Evolutionary conservation across 495 filamentous ascomycete genomes (phyloP), one percentile per base, ranked within the genome.

Genomic region (Stereocaulon alpinum): DNA sequence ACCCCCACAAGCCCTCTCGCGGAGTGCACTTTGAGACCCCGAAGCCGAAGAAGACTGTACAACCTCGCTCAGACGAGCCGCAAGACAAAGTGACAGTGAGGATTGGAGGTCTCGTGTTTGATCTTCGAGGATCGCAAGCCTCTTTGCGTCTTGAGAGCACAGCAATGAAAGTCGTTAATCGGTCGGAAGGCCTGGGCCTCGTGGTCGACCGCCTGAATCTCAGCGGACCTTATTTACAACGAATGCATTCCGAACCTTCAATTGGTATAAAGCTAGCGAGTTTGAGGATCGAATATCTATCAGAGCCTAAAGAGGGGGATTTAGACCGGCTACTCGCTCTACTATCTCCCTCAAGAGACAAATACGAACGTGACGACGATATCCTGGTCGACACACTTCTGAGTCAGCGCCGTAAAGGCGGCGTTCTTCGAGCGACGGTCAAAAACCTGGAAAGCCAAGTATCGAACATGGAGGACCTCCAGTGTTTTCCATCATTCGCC

Each of bases 301-400:
- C 77, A 53, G 69, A 78, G 5, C 92, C 94, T 0, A 86, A 85
- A 56, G 84, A 92, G 53, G 76, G 77, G 30, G 94, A 99, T 67
- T 73, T 99, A 2, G 85, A 88, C 63, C 80, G 85, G 47, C 78
- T 99, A 7, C 73, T 99, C 15, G 85, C 86, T 34, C 77, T 99
- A 24, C 84, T 97, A 47, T 95, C 87, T 11, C 94, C 94, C 0
- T 95, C 91, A 2, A 91, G 89, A 61, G 82, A 93, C 70, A 91
- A 89, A 63, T 96, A 94, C 66, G 91, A 94, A 57, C 82, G 87
- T 48, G 87, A 91, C 61, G 91, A 96, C 64, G 94, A 96, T 66
- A 95, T 99, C 59, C 82, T 99, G 74, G 77, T 97, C 12, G 93
- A 97, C 61, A 96, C 87, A 0, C 77, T 99, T 2, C 73, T 97